A percentile compares a stretch with the other conserved stretches of the same genome.
phyloP scores from a whole-genome alignment of 2,329 filamentous ascomycete species.

The Stachybotrys chartarum region DNA sequence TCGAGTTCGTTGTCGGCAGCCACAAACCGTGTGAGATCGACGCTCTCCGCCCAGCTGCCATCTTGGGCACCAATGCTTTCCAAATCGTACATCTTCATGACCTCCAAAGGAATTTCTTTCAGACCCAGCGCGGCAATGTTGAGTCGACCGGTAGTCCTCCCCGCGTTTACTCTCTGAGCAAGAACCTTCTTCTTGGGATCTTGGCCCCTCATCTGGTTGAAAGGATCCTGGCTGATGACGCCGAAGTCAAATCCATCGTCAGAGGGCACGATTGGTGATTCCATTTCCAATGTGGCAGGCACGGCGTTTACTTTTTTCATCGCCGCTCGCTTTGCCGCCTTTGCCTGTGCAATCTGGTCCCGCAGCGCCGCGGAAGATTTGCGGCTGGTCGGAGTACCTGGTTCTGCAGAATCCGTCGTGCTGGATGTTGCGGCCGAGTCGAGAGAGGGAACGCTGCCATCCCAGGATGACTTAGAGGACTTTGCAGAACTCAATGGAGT shows the following conservation, averaged over 20 bases:
- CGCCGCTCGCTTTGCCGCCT: slow-evolving; percentile 64
- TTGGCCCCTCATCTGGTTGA: slow-evolving; percentile 57
- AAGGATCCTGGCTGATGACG: slow-evolving; percentile 53
- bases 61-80: slow-evolving; percentile 56
- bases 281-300: slow-evolving; percentile 4
- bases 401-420: slow-evolving; percentile 5
- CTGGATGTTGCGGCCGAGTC: slow-evolving; percentile 7
- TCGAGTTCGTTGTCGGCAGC: slow-evolving; percentile 87
- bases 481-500: slow-evolving; percentile 10
- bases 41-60: slow-evolving; percentile 81
- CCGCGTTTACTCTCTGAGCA: slow-evolving; percentile 63
- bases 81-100: slow-evolving; percentile 85
- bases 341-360: slow-evolving; percentile 89
- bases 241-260: slow-evolving; percentile 43
- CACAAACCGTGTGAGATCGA: slow-evolving; percentile 77
- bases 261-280: slow-evolving; percentile 34
- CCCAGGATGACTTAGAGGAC: slow-evolving; percentile 15
- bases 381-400: slow-evolving; percentile 19
- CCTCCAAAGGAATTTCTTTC: slow-evolving; percentile 71
- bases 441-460: slow-evolving; percentile 19
- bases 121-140: slow-evolving; percentile 84
- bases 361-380: slow-evolving; percentile 77
- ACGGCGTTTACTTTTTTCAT: slow-evolving; percentile 23
- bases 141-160: slow-evolving; percentile 69
- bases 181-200: slow-evolving; percentile 59